These are phyloP conservation scores for Anacardium occidentale DNA, from an alignment of 345 rosid species.

Conservation along the genomic window DNA sequence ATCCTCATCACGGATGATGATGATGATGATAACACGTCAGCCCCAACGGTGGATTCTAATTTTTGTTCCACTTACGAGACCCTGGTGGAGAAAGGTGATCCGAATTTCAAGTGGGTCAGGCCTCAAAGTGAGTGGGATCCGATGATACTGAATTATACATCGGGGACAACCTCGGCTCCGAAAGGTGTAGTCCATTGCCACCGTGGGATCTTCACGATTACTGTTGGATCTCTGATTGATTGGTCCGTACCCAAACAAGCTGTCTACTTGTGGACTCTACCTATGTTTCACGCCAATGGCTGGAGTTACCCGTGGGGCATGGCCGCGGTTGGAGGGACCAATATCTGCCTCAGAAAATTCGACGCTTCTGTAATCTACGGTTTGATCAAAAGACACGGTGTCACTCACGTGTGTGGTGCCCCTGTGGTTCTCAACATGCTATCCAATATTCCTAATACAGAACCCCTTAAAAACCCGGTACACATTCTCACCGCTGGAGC, in stretches of 20 bases:
- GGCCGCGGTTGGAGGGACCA: conserved; percentile 83
- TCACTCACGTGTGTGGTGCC: conserved; percentile 88
- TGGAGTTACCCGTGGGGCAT: conserved; percentile 78
- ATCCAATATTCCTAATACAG: conserved; percentile 32
- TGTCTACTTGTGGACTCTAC: conserved; percentile 82
- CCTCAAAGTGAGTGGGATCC: conserved; percentile 71
- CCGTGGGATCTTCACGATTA: conserved; percentile 54
- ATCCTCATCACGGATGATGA: conserved; percentile 45
- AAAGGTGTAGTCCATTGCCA: conserved; percentile 87
- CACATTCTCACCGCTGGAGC: conserved; percentile 74
- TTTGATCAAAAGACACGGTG: conserved; percentile 50
- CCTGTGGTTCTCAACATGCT: conserved; percentile 85
- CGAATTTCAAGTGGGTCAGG: conserved; percentile 46
- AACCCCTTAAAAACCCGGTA: conserved; percentile 46
- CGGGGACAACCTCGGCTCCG: conserved; percentile 87
- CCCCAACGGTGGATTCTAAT: conserved; percentile 12
- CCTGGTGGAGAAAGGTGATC: conserved; percentile 51
- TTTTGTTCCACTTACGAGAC: conserved; percentile 48
- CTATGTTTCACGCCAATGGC: conserved; percentile 87
- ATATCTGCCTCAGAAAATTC: conserved; percentile 71
- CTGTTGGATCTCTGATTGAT: conserved; percentile 51
- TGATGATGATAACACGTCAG: conserved; percentile 15
- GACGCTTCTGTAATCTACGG: conserved; percentile 47
- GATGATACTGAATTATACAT: conserved; percentile 65
- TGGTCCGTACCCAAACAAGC: conserved; percentile 63